Conservation (phyloP, 1,139 yeast genomes). For the Candida anutae region DNA sequence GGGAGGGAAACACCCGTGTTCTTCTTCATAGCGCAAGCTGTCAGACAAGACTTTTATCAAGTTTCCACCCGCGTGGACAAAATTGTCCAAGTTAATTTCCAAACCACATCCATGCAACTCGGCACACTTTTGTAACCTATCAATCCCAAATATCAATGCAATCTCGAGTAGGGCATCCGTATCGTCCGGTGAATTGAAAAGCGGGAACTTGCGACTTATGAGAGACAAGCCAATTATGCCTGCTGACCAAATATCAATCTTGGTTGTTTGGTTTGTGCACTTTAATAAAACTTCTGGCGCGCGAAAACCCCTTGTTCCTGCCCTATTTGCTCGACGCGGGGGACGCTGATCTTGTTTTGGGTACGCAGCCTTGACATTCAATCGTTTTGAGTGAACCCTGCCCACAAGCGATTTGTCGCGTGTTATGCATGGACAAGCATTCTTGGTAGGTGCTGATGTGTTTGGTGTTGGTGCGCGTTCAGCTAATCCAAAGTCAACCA, state of each 20-base stretch:
- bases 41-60: slow-evolving; percentile 24
- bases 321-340: slow-evolving; percentile 90
- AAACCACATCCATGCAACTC: slow-evolving; percentile 83
- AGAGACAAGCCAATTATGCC: slow-evolving; percentile 79
- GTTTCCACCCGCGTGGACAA: slow-evolving; percentile 15
- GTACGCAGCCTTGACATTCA: slow-evolving; percentile 54
- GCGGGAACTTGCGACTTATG: slow-evolving; percentile 68
- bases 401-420: slow-evolving; percentile 12
- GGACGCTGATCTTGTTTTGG: slow-evolving; percentile 79
- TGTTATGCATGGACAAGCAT: slow-evolving; percentile 12
- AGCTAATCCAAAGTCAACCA: slow-evolving; percentile 91
- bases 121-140: slow-evolving; percentile 70
- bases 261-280: slow-evolving; percentile 76
- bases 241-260: slow-evolving; percentile 88
- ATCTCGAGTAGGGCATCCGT: slow-evolving; percentile 84
- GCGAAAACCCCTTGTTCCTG: slow-evolving; percentile 95
- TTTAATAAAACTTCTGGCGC: slow-evolving; percentile 91
- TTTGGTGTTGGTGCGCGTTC: slow-evolving; percentile 29
- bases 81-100: slow-evolving; percentile 44
- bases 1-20: slow-evolving; percentile 28
- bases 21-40: slow-evolving; percentile 25
- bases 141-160: slow-evolving; percentile 74
- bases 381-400: slow-evolving; percentile 24
- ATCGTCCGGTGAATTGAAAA: slow-evolving; percentile 84
- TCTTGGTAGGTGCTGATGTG: slow-evolving; percentile 8